Conservation (phyloP, 2,329 filamentous ascomycete species). For the Epichloe bromicola region DNA sequence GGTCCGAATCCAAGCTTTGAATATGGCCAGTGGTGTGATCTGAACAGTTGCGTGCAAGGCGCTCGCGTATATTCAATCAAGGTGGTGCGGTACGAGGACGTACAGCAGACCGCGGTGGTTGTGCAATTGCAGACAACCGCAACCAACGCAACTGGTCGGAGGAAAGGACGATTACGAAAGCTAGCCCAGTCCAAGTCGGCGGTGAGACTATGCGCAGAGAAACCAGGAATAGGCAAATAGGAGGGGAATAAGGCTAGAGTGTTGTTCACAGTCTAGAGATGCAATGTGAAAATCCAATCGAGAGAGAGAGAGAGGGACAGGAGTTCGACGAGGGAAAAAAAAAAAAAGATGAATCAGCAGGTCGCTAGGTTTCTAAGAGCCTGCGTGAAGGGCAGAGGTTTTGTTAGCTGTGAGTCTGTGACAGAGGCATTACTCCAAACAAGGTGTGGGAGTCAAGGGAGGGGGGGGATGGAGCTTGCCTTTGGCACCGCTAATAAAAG, state of each 20-base stretch:
- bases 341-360: slow-evolving; percentile 3
- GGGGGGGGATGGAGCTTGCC: slow-evolving; percentile 1
- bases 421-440: background rate
- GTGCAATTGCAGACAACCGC: background rate
- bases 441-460: slow-evolving; percentile 1
- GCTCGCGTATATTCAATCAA: background rate
- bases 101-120: background rate
- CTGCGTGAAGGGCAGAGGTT: slow-evolving; percentile 4
- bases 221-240: background rate
- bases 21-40: background rate
- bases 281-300: background rate
- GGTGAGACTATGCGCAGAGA: background rate
- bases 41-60: background rate
- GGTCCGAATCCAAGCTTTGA: background rate
- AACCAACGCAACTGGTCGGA: background rate
- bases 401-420: slow-evolving; percentile 1
- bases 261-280: background rate
- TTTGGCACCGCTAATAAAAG: background rate
- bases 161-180: background rate
- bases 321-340: background rate
- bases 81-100: background rate
- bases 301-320: background rate
- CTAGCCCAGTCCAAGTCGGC: background rate
- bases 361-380: background rate
- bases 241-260: background rate